These are phyloP conservation scores for Dictyostelium firmibasis DNA, from an alignment of 78 protist species.

Conservation along the genomic window DNA sequence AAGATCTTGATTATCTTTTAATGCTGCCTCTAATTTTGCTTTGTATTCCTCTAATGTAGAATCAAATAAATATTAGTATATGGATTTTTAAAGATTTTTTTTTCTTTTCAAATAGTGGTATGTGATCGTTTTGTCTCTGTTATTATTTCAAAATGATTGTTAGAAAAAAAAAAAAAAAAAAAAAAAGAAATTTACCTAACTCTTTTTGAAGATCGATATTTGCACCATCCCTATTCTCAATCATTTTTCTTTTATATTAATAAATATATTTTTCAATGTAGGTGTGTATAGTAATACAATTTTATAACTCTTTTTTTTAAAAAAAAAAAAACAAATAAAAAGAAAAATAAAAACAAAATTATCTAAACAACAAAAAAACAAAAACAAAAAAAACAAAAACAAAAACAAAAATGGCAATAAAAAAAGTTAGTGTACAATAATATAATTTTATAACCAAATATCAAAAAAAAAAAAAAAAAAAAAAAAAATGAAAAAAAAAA, in stretches of 20 bases:
- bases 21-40: background rate
- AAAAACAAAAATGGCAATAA: background rate
- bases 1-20: background rate
- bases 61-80: too few species aligned
- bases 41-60: constrained; percentile 28
- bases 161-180: too few species aligned
- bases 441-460: too few species aligned
- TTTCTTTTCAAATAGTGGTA: too few species aligned
- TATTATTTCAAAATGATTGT: too few species aligned
- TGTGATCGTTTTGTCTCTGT: background rate
- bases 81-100: background rate
- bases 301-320: background rate
- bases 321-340: background rate
- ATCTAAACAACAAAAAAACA: background rate
- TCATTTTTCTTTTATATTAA: background rate
- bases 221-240: constrained; percentile 1
- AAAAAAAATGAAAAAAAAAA: too few species aligned
- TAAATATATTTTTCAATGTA: too few species aligned
- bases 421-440: background rate
- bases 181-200: background rate
- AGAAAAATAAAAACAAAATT: background rate
- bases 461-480: too few species aligned
- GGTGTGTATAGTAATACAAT: background rate
- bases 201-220: constrained; percentile 34
- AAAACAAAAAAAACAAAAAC: background rate